phyloP scores from a whole-genome alignment of 106 monocot species.

The Dendrobium catenatum region DNA sequence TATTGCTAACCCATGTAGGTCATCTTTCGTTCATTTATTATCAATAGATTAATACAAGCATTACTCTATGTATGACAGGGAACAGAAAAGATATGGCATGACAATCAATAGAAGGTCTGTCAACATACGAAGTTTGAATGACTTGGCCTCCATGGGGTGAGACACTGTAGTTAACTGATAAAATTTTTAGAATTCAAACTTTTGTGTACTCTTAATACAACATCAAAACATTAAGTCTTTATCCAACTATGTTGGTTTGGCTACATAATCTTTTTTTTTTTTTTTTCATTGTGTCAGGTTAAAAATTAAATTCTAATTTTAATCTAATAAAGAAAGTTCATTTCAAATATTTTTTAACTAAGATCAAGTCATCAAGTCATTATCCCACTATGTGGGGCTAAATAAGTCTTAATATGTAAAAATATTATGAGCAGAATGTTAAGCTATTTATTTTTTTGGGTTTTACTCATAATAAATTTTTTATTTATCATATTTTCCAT shows the following conservation, averaged over 20 bases:
- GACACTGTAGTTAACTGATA: neutral
- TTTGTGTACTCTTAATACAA: neutral
- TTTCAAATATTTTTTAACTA: too few species aligned
- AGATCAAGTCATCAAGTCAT: too few species aligned
- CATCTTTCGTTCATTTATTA: neutral
- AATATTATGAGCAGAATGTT: too few species aligned
- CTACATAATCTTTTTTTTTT: too few species aligned
- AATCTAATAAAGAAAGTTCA: too few species aligned
- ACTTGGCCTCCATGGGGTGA: conserved; percentile 74
- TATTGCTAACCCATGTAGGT: neutral
- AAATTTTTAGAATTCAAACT: neutral
- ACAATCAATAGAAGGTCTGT: conserved; percentile 77
- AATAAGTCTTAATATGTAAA: too few species aligned
- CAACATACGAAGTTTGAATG: conserved; percentile 57
- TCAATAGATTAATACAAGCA: neutral
- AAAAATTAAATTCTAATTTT: too few species aligned
- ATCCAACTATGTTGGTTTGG: too few species aligned
- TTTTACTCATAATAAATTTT: too few species aligned
- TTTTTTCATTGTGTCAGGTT: too few species aligned
- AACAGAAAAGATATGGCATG: conserved; percentile 72
- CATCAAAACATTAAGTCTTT: neutral
- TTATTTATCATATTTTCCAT: neutral
- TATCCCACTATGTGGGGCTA: too few species aligned
- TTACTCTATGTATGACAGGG: conserved; percentile 30
- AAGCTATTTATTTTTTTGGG: too few species aligned